phyloP scores from a whole-genome alignment of 1,284 basidiomycete species.

The Puccinia novopanici region DNA sequence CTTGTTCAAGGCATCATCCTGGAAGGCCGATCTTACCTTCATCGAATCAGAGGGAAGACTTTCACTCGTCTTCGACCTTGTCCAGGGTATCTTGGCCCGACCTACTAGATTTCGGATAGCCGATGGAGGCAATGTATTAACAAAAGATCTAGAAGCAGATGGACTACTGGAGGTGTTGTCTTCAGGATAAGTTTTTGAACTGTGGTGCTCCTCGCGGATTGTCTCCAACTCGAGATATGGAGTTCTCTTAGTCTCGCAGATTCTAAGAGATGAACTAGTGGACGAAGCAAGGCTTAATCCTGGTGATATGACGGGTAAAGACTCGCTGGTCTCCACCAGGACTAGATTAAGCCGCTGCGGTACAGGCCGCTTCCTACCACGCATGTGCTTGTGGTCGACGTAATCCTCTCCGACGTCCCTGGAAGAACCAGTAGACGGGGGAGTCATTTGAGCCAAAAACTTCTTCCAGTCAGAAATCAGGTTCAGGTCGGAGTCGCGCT shows the following conservation, averaged over 20 bases:
- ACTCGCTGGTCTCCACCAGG: not conserved
- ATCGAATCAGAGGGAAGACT: not conserved
- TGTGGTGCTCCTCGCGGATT: not conserved
- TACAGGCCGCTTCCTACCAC: not conserved
- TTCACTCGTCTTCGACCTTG: not conserved
- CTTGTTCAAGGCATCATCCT: not conserved
- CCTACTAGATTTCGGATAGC: not conserved
- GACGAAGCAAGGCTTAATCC: not conserved
- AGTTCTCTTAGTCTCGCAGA: not conserved
- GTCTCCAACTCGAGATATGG: not conserved
- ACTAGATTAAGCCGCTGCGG: slow-evolving; percentile 1
- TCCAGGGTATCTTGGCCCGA: not conserved
- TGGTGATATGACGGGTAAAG: slow-evolving; percentile 2
- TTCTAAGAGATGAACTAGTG: not conserved
- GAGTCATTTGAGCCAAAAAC: slow-evolving; percentile 1
- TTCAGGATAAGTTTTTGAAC: not conserved
- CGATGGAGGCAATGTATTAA: slow-evolving; percentile 1
- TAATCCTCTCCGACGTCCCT: not conserved
- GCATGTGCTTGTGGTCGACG: not conserved
- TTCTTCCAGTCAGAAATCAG: slow-evolving; percentile 15
- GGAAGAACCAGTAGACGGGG: not conserved
- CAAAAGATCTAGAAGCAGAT: not conserved
- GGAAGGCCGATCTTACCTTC: not conserved
- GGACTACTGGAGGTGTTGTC: not conserved
- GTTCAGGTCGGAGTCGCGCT: not conserved